Evolutionary conservation across 108 stramenopile species (phyloP).

Genomic region (Cafeteria roenbergensis): DNA sequence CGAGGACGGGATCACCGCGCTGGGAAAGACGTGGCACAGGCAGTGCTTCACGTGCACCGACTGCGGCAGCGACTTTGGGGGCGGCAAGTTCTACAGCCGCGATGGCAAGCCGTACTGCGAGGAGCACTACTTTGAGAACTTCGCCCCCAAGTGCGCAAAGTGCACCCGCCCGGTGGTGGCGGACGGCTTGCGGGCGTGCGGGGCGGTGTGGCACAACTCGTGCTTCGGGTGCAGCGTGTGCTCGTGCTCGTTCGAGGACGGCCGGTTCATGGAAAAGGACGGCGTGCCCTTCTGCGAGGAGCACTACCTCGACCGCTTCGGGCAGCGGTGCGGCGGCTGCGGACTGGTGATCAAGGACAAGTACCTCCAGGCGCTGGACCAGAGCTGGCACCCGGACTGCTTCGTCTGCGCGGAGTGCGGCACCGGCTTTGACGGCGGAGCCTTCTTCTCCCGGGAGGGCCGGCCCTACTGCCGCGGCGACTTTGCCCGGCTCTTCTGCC

Average conservation of each 20-base stretch:
- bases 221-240: constrained; percentile 14
- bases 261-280: constrained; percentile 7
- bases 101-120: constrained; percentile 20
- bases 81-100: constrained; percentile 1
- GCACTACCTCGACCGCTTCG: constrained; percentile 10
- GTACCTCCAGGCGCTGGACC: constrained; percentile 6
- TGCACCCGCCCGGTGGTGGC: constrained; percentile 8
- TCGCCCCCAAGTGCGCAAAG: constrained; percentile 11
- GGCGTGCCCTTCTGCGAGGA: constrained; percentile 12
- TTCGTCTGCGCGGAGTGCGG: constrained; percentile 15
- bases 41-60: constrained; percentile 11
- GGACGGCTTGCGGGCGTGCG: constrained; percentile 14
- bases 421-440: not conserved
- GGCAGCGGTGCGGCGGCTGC: constrained; percentile 14
- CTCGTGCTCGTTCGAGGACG: not conserved
- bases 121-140: constrained; percentile 9
- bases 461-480: constrained; percentile 15
- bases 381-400: constrained; percentile 16
- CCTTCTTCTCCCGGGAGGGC: constrained; percentile 9
- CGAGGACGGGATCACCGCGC: constrained; percentile 8
- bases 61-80: constrained; percentile 3
- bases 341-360: constrained; percentile 11
- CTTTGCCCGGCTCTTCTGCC: constrained; percentile 11
- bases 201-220: constrained; percentile 9
- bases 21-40: constrained; percentile 12